Conservation (phyloP, 768 basidiomycete species). For the Boletus eberwhitei region DNA sequence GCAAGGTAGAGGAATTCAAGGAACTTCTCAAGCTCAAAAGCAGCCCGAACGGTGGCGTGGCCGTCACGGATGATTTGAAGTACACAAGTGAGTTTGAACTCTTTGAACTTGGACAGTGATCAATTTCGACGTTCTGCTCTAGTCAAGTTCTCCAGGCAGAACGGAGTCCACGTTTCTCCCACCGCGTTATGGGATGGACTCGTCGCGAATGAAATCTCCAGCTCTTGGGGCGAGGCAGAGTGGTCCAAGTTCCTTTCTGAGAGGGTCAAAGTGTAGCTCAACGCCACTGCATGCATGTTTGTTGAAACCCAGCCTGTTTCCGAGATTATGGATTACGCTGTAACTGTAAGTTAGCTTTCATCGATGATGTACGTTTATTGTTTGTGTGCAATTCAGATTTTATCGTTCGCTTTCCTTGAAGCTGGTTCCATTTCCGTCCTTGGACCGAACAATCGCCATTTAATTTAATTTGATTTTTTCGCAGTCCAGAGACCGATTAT, state of each 20-base stretch:
- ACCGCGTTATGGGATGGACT: constrained; percentile 77
- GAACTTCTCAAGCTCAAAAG: constrained; percentile 62
- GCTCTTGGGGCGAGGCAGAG: constrained; percentile 77
- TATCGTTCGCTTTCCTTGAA: not conserved
- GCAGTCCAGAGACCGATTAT: not conserved
- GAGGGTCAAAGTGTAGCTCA: constrained; percentile 44
- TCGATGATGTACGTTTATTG: not conserved
- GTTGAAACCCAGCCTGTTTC: not conserved
- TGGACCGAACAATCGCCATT: not conserved
- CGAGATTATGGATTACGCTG: not conserved
- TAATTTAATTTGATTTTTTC: not conserved
- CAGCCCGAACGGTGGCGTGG: constrained; percentile 75
- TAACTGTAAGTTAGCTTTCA: not conserved
- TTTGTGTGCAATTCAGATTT: not conserved
- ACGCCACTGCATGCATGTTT: not conserved
- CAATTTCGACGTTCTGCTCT: not conserved
- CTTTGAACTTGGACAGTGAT: not conserved
- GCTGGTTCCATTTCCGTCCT: not conserved
- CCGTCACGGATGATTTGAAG: constrained; percentile 82
- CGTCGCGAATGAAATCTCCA: constrained; percentile 68
- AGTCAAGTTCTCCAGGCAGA: constrained; percentile 93
- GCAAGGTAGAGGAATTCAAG: constrained; percentile 50
- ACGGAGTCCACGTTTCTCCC: constrained; percentile 89
- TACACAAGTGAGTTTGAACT: constrained; percentile 63
- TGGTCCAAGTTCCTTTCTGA: constrained; percentile 73